Evolutionary conservation across 1,284 basidiomycete species (phyloP), one percentile per base, ranked within the genome.

Genomic region (Gymnopus androsaceus): DNA sequence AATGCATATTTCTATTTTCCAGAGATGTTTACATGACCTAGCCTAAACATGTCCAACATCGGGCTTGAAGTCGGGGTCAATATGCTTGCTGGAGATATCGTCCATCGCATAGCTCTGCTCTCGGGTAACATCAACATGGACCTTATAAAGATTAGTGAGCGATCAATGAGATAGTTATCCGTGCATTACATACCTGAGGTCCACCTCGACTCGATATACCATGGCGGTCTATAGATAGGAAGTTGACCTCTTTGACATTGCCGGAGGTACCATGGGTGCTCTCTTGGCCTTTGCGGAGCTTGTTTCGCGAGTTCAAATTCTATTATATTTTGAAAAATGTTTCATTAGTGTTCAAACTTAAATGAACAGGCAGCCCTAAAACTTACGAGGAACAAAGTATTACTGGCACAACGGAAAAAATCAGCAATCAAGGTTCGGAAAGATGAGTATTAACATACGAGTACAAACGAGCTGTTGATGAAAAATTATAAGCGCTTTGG

Each of bases 361-460:
- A 21, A 21, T 21, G 23, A n/a, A 27, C 5, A 15, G n/a, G 19
- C 25, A 21, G 19, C 6, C 23, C n/a, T 6, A 14, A 27, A 8
- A 42, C 41, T 42, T 12, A 42, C 41, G 23, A 42, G 41, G 41
- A 42, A 42, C 41, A 42, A n/a, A n/a, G 41, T 42, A 15, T 42
- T 42, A n/a, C 41, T 42, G 2, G 15, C 28, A n/a, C 25, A n/a
- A 15, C 25, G 8, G 28, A 27, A 42, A 2, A 12, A 12, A 42
- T 2, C 4, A 17, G 25, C 28, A 14, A 28, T 2, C 19, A n/a
- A 15, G 4, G 3, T 12, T 15, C 11, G 28, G 7, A 21, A 25
- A 27, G 9, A 23, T 23, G 25, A n/a, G n/a, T n/a, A n/a, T n/a
- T 25, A 12, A 42, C 41, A 12, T 42, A 42, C 41, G 41, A 42